These are phyloP conservation scores for Starmerella stellata DNA, from an alignment of 805 yeast species.

Conservation along the genomic window DNA sequence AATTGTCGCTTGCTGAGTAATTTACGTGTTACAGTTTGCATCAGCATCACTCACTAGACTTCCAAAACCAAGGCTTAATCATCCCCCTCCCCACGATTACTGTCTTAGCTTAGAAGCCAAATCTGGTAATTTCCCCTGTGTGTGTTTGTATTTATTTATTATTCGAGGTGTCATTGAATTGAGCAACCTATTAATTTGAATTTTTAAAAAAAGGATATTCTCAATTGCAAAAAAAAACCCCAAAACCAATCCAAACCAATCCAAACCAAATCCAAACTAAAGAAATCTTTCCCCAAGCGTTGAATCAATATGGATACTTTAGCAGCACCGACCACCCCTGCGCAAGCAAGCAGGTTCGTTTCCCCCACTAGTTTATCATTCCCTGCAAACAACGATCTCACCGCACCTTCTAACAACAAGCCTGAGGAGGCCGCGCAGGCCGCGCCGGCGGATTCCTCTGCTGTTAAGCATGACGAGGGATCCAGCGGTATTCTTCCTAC, in stretches of 20 bases:
- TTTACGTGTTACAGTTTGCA: neutral
- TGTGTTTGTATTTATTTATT: constrained; percentile 2
- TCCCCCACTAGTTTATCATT: constrained; percentile 46
- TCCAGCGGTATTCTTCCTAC: constrained; percentile 95
- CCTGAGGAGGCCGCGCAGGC: constrained; percentile 10
- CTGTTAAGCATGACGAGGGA: constrained; percentile 33
- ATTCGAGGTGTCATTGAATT: constrained; percentile 15
- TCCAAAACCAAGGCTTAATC: neutral
- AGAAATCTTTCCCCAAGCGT: no score
- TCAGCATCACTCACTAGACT: neutral
- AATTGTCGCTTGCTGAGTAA: neutral
- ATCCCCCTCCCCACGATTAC: neutral
- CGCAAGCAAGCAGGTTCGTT: constrained; percentile 55
- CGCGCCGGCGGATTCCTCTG: constrained; percentile 3
- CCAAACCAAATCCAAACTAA: no score
- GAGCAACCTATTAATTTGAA: constrained; percentile 9
- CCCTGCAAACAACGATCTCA: constrained; percentile 23
- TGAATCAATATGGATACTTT: constrained; percentile 47
- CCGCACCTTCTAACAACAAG: constrained; percentile 7
- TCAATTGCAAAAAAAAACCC: no score
- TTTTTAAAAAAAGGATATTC: no score
- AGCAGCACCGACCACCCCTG: constrained; percentile 60
- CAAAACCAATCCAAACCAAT: no score
- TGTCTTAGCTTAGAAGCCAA: neutral
- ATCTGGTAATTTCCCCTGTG: neutral